Base-by-base conservation (phyloP, 179 eudicot species). In the Camellia oleifera region DNA sequence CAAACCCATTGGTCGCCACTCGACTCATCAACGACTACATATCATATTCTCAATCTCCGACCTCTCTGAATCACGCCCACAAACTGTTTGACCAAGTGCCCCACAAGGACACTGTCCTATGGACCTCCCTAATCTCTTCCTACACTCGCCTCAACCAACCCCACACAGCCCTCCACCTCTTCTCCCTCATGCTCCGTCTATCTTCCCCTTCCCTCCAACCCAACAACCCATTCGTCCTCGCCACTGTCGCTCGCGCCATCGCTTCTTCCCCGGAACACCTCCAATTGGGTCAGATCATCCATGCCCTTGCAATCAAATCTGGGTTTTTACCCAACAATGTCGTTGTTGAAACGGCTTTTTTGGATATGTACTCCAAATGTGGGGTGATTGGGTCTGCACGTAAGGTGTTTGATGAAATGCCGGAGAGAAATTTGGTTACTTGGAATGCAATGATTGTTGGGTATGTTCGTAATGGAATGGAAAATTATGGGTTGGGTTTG, bases 401-500 rank as follows among this genome's bases (percentile, higher is more conserved):
- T 42, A 82, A 72, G 70, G 3, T 85, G 82, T 85, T 85, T 48
- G 82, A 82, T 74, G 85, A 85, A 77, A 80, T 85, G 87, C 62
- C 77, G 23, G 45, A 56, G 32, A 72, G 83, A 53, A 84, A 81
- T 82, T 68, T 69, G 82, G 83, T 82, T 56, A 72, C 85, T 44
- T 85, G 85, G 85, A 85, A 85, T 79, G 85, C 85, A 20, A 80
- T 85, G 85, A n/a, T 83, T 44, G 42, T 83, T 61, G 85, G 88
- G 72, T 85, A 45, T 80, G 81, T 83, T 44, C 82, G 48, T 48
- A 82, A 78, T 46, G 83, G 82, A 14, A 17, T 77, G 81, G 79
- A 77, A 14, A 4, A 10, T 67, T 53, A 26, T 60, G 88, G 80
- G 76, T 77, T 85, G 77, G 74, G 67, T 8, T 44, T 85, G 54